A percentile compares a stretch with the other conserved stretches of the same genome.
These are phyloP conservation scores for Phlebiopsis flavidoalba DNA, from an alignment of 768 basidiomycete genomes.

Conservation along the genomic window DNA sequence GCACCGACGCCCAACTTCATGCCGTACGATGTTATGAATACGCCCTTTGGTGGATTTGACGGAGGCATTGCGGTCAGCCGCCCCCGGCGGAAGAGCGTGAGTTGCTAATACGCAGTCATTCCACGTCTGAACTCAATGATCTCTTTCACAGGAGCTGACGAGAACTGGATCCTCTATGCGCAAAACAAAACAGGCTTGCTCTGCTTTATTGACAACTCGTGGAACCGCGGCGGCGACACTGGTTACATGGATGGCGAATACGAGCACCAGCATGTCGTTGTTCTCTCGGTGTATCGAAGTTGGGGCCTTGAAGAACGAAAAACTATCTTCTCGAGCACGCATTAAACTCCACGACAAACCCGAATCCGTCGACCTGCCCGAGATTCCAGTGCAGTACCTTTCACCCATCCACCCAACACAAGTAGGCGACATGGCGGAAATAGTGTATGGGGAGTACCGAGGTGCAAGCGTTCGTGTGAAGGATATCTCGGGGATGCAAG, in stretches of 20 bases:
- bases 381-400: slow-evolving; percentile 21
- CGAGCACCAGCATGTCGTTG: slow-evolving; percentile 21
- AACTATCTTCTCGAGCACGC: slow-evolving; percentile 17
- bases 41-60: background rate
- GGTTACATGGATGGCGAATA: slow-evolving; percentile 23
- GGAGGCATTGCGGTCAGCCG: background rate
- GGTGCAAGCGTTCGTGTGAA: slow-evolving; percentile 17
- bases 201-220: slow-evolving; percentile 18
- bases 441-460: slow-evolving; percentile 16
- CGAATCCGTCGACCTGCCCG: slow-evolving; percentile 13
- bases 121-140: background rate
- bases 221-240: slow-evolving; percentile 3
- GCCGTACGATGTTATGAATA: slow-evolving; percentile 10
- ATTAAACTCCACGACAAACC: slow-evolving; percentile 20
- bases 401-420: slow-evolving; percentile 20
- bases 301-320: slow-evolving; percentile 12
- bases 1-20: slow-evolving; percentile 38
- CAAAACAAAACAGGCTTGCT: slow-evolving; percentile 17
- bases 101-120: background rate
- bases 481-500: slow-evolving; percentile 2
- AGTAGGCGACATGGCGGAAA: slow-evolving; percentile 13
- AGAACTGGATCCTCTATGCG: slow-evolving; percentile 21
- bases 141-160: slow-evolving; percentile 9
- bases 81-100: background rate
- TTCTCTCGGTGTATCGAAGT: slow-evolving; percentile 19